These are phyloP conservation scores for Cystobasidium sp. DNA, from an alignment of 1,284 basidiomycete genomes.

Conservation along the genomic window DNA sequence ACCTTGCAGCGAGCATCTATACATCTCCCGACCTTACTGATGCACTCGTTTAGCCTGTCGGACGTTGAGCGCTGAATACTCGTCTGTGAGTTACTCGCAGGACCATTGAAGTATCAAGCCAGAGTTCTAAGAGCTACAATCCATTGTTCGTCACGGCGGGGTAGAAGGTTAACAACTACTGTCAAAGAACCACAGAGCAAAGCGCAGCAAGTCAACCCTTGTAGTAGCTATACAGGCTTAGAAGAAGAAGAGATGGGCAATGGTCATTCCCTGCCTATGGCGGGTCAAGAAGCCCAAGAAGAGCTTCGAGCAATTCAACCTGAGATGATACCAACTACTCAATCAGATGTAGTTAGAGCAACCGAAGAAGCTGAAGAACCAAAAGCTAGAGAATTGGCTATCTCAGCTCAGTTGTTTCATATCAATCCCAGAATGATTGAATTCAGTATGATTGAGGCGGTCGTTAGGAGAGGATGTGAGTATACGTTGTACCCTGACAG, in stretches of 20 bases:
- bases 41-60: no score
- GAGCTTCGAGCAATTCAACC: conserved; percentile 15
- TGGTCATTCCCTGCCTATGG: neutral
- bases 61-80: no score
- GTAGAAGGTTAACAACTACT: no score
- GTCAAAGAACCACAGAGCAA: no score
- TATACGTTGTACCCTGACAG: neutral
- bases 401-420: conserved; percentile 27
- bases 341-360: conserved; percentile 19
- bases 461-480: conserved; percentile 32
- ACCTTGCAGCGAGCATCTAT: neutral
- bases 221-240: no score
- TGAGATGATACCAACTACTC: conserved; percentile 4
- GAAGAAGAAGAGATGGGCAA: neutral
- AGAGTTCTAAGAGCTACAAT: no score
- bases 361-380: conserved; percentile 31
- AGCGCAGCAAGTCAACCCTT: no score
- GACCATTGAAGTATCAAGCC: no score
- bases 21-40: no score
- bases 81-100: no score
- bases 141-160: no score
- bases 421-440: conserved; percentile 37
- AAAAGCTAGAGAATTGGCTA: conserved; percentile 29
- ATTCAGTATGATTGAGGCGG: conserved; percentile 28
- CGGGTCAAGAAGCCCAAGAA: conserved; percentile 13